Evolutionary conservation across 306 rosid species (phyloP), one percentile per base, ranked within the genome.

Genomic region (Cyamopsis tetragonoloba): DNA sequence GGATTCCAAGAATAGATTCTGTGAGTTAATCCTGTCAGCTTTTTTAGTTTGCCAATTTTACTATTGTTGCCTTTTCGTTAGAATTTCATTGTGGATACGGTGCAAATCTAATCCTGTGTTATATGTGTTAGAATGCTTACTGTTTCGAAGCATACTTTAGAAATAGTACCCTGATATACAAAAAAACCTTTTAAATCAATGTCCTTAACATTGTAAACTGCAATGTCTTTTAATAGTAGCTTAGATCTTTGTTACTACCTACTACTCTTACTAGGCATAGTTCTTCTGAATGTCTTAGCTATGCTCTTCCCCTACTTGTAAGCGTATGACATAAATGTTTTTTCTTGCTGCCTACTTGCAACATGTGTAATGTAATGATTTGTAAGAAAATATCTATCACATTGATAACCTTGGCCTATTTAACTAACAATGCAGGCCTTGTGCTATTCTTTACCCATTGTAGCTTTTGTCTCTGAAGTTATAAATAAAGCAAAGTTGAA

Each of bases 1-100:
- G 73, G 86, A 88, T 93, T 79, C 97, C 99, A 10, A 83, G 86
- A 82, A 64, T 93, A 2, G 97, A 93, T 86, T 89, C 97, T 49
- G 98, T 93, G 79, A 86, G 97, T 74, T 68, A 13, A 10, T 53
- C 18, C 62, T 57, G 11, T 44, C 17, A 4, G 49, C 15, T 41
- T 7, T 37, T 34, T 71, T 67, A 10, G 1, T 63, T 43, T 23
- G 5, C 2, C 6, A 34, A 59, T 68, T 51, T 8, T 44, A 13
- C 46, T 74, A 11, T 54, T 28, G 9, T 3, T 38, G 47, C 38
- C 47, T 46, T 34, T n/a, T n/a, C n/a, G n/a, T n/a, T n/a, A n/a
- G n/a, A n/a, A n/a, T n/a, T n/a, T n/a, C n/a, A n/a, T n/a, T n/a
- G n/a, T n/a, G n/a, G n/a, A n/a, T n/a, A n/a, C n/a, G n/a, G n/a